Evolutionary conservation across 192 early-diverging fungal species (phyloP).

Genomic region (Coemansia sp.): DNA sequence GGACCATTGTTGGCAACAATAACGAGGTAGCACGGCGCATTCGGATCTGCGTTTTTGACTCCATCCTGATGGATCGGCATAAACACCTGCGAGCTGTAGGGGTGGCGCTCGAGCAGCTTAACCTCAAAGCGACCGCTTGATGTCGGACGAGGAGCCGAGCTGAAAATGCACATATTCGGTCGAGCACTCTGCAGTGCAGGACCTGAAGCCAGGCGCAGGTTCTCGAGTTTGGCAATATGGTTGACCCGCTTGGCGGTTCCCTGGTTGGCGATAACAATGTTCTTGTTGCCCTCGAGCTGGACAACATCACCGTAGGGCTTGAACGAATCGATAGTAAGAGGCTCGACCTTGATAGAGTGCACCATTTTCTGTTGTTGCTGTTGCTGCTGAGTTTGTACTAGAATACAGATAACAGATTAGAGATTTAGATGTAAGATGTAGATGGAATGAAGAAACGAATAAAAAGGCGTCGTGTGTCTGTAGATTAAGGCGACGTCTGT

Average conservation of each 20-base stretch:
- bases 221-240: slow-evolving; percentile 61
- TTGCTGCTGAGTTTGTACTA: background rate
- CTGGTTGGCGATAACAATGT: slow-evolving; percentile 63
- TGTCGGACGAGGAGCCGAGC: slow-evolving; percentile 42
- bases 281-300: slow-evolving; percentile 51
- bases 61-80: slow-evolving; percentile 64
- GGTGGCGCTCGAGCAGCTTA: slow-evolving; percentile 79
- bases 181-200: slow-evolving; percentile 33
- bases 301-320: slow-evolving; percentile 76
- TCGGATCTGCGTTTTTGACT: slow-evolving; percentile 18
- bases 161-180: slow-evolving; percentile 74
- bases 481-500: too few species aligned
- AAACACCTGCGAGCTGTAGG: slow-evolving; percentile 82
- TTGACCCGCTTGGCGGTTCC: slow-evolving; percentile 73
- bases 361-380: slow-evolving; percentile 9
- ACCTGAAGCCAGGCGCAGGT: slow-evolving; percentile 37
- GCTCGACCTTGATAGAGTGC: slow-evolving; percentile 54
- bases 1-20: slow-evolving; percentile 75
- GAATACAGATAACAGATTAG: too few species aligned
- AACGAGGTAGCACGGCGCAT: slow-evolving; percentile 63
- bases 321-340: slow-evolving; percentile 67
- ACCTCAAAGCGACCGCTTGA: slow-evolving; percentile 55
- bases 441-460: too few species aligned
- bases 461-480: too few species aligned
- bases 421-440: too few species aligned